Evolutionary conservation across 2,329 filamentous ascomycete genomes (phyloP), one percentile per base, ranked within the genome.

Genomic region (Claviceps cyperi): DNA sequence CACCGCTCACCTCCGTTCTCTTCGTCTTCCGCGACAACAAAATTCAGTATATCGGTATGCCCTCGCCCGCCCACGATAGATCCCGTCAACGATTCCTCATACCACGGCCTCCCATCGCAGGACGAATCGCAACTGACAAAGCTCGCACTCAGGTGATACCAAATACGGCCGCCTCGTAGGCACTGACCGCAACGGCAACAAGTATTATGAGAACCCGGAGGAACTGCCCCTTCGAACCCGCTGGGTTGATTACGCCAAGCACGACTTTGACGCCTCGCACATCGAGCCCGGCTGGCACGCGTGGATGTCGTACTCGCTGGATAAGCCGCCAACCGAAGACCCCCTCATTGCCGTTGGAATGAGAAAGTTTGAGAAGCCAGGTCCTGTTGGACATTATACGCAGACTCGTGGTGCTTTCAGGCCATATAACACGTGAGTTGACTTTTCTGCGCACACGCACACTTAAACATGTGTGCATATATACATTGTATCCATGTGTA

Each of bases 241-340:
- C 75, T 98, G 94, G 92, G 86, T 98, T 56, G 90, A 97, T 69
- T 98, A 94, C 76, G 91, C 88, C 72, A 77, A 86, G 68, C 76
- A 86, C 60, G 88, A 97, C 68, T 86, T 76, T 64, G 86, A 92
- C 61, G 74, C 86, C 54, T 79, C 80, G 52, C 87, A 96, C 50
- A 86, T 96, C 60, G 91, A 97, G 69, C 90, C 91, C 47, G 86
- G 91, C 68, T 98, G 92, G 92, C 92, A 97, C 71, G 88, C 86
- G 32, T 98, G 92, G 92, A 89, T 98, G 59, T 88, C 88, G 57
- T 97, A 98, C 71, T 73, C 82, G 70, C 83, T 95, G 60, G 89
- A 97, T 69, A 85, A 86, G 69, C 81, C 91, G 38, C 92, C 92
- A 1, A 78, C 75, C 38, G 69, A 84, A 62, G 92, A 98, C 65